Evolutionary conservation across 768 basidiomycete genomes (phyloP).

Genomic region (Coprinellus aureogranulatus): DNA sequence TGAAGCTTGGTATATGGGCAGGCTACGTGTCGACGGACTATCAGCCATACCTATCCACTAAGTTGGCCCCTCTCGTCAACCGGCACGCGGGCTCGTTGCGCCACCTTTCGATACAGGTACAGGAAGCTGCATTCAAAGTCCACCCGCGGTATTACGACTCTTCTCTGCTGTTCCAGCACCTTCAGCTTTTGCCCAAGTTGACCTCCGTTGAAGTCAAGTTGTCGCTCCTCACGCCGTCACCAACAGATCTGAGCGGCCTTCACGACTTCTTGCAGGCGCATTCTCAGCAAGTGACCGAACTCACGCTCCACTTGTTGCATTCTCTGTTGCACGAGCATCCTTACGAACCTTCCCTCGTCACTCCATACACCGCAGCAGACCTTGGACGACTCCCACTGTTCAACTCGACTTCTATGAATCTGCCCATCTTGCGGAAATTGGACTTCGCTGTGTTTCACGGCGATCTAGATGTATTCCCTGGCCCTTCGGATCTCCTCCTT

Average conservation of each 20-base stretch:
- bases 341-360: neutral
- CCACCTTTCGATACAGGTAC: neutral
- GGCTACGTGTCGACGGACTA: slow-evolving; percentile 3
- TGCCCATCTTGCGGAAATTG: neutral
- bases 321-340: neutral
- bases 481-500: neutral
- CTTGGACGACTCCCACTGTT: neutral
- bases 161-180: neutral
- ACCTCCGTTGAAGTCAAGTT: neutral
- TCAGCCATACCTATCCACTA: neutral
- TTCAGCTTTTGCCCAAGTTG: neutral
- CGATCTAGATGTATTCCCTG: neutral
- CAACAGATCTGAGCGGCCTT: neutral
- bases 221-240: neutral
- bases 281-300: neutral
- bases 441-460: neutral
- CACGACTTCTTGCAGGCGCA: neutral
- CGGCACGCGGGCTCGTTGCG: neutral
- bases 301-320: neutral
- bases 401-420: neutral
- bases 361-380: neutral
- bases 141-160: neutral
- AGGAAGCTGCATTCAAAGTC: neutral
- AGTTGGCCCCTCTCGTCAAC: slow-evolving; percentile 4
- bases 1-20: slow-evolving; percentile 1